Evolutionary conservation across 805 yeast species (phyloP), one percentile per base, ranked within the genome.

Genomic region (Saitoella complicata): DNA sequence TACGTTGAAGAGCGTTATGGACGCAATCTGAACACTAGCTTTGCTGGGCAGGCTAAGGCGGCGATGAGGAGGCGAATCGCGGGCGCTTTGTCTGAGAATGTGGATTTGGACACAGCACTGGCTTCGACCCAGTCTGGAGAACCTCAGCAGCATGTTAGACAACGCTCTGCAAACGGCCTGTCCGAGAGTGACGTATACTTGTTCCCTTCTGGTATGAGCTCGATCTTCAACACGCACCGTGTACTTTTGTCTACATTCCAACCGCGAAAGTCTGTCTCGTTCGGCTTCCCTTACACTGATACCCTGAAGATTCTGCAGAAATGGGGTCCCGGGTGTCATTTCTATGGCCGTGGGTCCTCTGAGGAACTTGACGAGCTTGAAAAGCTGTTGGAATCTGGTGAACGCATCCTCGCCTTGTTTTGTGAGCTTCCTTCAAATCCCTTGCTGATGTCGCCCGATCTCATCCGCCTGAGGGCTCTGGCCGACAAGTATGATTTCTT

Each of bases 341-440:
- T 86, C 59, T 76, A 78, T 51, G 95, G 95, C 3, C 66, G 74
- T 52, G 95, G 95, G 13, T 94, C 84, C 55, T 79, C 76, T 46
- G 69, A 67, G 29, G 69, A 66, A 7, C 60, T 86, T 42, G 75
- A 69, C 43, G 77, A 77, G 43, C 62, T 91, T 37, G 91, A 84
- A 55, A 53, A 53, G 5, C 64, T 71, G 41, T 69, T 91, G 46
- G 73, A 70, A 45, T 49, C 71, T 0, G 86, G 86, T 11, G 78
- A 74, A 51, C 73, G 70, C 47, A 75, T 83, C n/a, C 59, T 82
- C 52, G 82, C 83, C 0, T 69, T 91, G 36, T 83, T 84, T 57
- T 80, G 95, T 58, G 98, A 91, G 61, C 80, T 94, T 49, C 98
- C 99, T 1, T 80, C 95, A 0, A 87, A 87, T 60, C 97, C 97